Conservation (phyloP, 2,329 filamentous ascomycete genomes). For the Aulographum hederae region DNA sequence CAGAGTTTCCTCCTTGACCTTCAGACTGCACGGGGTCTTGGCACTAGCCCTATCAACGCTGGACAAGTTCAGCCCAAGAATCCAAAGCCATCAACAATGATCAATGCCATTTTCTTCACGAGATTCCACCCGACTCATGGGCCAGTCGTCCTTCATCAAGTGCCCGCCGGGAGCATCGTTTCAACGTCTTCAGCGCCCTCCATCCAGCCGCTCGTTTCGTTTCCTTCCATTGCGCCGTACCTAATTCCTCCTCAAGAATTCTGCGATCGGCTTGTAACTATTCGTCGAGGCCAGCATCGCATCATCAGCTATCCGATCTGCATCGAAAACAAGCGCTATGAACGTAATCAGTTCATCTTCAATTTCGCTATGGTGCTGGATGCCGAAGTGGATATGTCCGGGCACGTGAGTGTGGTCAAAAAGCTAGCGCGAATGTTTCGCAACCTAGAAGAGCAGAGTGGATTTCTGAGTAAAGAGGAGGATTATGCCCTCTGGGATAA, state of each 20-base stretch:
- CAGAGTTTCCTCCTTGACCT: no score
- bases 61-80: no score
- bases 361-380: constrained; percentile 82
- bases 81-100: constrained; percentile 29
- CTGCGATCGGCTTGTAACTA: constrained; percentile 75
- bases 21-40: no score
- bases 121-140: constrained; percentile 43
- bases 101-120: constrained; percentile 48
- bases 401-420: constrained; percentile 69
- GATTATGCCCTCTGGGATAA: constrained; percentile 10
- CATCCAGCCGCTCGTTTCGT: constrained; percentile 51
- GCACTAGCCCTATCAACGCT: no score
- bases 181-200: neutral
- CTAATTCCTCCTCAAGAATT: constrained; percentile 91
- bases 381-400: constrained; percentile 48
- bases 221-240: constrained; percentile 73
- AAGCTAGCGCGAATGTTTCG: constrained; percentile 74
- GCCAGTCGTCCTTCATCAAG: constrained; percentile 45
- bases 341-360: constrained; percentile 94
- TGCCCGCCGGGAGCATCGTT: constrained; percentile 40
- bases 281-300: constrained; percentile 56
- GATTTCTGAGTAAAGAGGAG: constrained; percentile 54
- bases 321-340: constrained; percentile 58
- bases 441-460: constrained; percentile 79
- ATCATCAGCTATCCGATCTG: constrained; percentile 82